Conservation (phyloP, 2,329 filamentous ascomycete species). For the Epichloe elymi region DNA sequence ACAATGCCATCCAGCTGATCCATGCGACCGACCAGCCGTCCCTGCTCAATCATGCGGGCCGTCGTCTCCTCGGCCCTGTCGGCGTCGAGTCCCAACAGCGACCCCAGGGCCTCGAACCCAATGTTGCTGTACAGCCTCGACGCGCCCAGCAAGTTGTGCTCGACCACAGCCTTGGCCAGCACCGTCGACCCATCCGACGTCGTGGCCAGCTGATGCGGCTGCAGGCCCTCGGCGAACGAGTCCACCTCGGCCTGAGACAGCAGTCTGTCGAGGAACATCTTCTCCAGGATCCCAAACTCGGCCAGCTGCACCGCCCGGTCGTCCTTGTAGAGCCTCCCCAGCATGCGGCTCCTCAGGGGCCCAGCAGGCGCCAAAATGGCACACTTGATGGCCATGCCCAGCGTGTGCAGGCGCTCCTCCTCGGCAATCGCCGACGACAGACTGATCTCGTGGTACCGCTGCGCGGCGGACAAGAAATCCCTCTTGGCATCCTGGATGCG, state of each 20-base stretch:
- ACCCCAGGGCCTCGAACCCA: slow-evolving; percentile 58
- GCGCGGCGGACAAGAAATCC: slow-evolving; percentile 75
- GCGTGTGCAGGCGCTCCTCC: slow-evolving; percentile 70
- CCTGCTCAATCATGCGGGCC: slow-evolving; percentile 91
- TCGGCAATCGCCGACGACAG: slow-evolving; percentile 68
- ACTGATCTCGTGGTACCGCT: slow-evolving; percentile 80
- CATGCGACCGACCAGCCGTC: slow-evolving; percentile 73
- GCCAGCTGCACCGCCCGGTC: slow-evolving; percentile 63
- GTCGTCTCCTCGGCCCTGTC: slow-evolving; percentile 84
- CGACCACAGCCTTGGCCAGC: slow-evolving; percentile 81
- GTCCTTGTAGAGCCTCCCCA: slow-evolving; percentile 85
- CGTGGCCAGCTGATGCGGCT: slow-evolving; percentile 78
- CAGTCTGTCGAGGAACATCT: slow-evolving; percentile 89
- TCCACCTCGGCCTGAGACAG: slow-evolving; percentile 71
- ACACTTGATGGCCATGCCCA: slow-evolving; percentile 80
- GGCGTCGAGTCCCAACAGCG: slow-evolving; percentile 62
- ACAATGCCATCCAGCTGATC: slow-evolving; percentile 87
- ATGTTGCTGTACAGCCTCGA: slow-evolving; percentile 73
- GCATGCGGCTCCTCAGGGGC: slow-evolving; percentile 63
- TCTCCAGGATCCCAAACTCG: slow-evolving; percentile 83
- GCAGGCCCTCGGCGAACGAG: slow-evolving; percentile 68
- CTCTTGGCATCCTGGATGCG: slow-evolving; percentile 86
- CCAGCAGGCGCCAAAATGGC: slow-evolving; percentile 87
- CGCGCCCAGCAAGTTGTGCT: slow-evolving; percentile 85
- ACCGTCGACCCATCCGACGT: slow-evolving; percentile 89